phyloP scores from a whole-genome alignment of 192 early-diverging fungal genomes.

The Rhizophlyctis rosea region DNA sequence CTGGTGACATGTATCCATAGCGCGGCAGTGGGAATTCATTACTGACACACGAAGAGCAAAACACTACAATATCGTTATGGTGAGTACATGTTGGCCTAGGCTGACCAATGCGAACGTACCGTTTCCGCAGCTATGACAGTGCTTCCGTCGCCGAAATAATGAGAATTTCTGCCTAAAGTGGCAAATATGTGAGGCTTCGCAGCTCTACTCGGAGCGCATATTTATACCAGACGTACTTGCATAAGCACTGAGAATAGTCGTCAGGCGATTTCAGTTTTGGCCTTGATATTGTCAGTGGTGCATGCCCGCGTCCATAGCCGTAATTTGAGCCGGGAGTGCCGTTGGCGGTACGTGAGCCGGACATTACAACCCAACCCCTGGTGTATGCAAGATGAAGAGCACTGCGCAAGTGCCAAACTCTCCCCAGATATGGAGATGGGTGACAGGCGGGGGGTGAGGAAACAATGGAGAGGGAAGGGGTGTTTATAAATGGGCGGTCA shows the following conservation, averaged over 20 bases:
- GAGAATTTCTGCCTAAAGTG: constrained; percentile 6
- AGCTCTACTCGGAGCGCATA: background rate
- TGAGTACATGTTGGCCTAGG: background rate
- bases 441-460: no score
- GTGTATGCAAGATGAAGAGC: no score
- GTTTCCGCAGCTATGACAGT: constrained; percentile 19
- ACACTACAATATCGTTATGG: constrained; percentile 6
- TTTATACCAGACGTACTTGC: constrained; percentile 6
- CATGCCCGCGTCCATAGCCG: constrained; percentile 17
- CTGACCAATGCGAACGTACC: background rate
- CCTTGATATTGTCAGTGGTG: constrained; percentile 6
- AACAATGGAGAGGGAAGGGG: no score
- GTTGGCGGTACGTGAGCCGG: no score
- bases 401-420: no score
- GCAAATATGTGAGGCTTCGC: background rate
- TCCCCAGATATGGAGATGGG: no score
- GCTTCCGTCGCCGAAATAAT: constrained; percentile 10
- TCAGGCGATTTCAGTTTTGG: constrained; percentile 17
- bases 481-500: no score
- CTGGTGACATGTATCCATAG: constrained; percentile 15
- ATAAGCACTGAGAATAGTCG: constrained; percentile 5
- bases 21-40: constrained; percentile 12
- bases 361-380: no score
- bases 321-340: no score
- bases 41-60: background rate